These are phyloP conservation scores for Trifolium repens DNA, from an alignment of 306 rosid genomes.

Conservation along the genomic window DNA sequence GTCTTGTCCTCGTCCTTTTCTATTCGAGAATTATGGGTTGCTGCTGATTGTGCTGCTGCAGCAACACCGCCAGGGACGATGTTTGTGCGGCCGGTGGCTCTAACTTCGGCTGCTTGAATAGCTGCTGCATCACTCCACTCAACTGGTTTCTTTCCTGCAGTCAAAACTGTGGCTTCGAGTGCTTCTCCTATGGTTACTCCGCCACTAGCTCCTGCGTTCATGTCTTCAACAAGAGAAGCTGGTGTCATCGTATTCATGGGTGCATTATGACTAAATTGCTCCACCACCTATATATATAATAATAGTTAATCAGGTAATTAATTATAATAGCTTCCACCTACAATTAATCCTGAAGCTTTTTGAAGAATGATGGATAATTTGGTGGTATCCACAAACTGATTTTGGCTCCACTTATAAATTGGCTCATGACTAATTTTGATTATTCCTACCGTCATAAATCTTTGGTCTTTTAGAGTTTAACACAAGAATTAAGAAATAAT, in stretches of 20 bases:
- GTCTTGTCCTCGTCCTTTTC: slow-evolving; percentile 57
- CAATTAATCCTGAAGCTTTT: too few relatives aligned
- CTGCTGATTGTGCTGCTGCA: slow-evolving; percentile 73
- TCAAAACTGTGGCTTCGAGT: slow-evolving; percentile 63
- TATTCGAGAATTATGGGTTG: slow-evolving; percentile 62
- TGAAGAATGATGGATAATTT: too few relatives aligned
- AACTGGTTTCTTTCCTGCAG: slow-evolving; percentile 62
- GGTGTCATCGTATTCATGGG: slow-evolving; percentile 36
- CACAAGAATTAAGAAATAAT: too few relatives aligned
- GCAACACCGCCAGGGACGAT: slow-evolving; percentile 73
- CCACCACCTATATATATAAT: slow-evolving; percentile 51
- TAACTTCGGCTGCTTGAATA: slow-evolving; percentile 76
- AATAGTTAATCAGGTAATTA: not conserved
- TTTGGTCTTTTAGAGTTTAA: too few relatives aligned
- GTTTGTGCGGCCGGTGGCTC: slow-evolving; percentile 70
- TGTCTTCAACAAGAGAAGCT: slow-evolving; percentile 31
- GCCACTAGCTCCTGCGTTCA: not conserved
- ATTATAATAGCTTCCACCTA: not conserved
- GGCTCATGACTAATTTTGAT: not conserved
- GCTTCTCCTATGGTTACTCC: slow-evolving; percentile 80
- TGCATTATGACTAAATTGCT: slow-evolving; percentile 44
- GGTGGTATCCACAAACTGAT: too few relatives aligned
- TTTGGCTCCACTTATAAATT: too few relatives aligned
- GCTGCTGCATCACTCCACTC: slow-evolving; percentile 76
- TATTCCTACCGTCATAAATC: too few relatives aligned